Percentiles rank a stretch among this genome's conserved stretches.
phyloP scores from a whole-genome alignment of 2,329 filamentous ascomycete genomes.

The Zymoseptoria ardabiliae region DNA sequence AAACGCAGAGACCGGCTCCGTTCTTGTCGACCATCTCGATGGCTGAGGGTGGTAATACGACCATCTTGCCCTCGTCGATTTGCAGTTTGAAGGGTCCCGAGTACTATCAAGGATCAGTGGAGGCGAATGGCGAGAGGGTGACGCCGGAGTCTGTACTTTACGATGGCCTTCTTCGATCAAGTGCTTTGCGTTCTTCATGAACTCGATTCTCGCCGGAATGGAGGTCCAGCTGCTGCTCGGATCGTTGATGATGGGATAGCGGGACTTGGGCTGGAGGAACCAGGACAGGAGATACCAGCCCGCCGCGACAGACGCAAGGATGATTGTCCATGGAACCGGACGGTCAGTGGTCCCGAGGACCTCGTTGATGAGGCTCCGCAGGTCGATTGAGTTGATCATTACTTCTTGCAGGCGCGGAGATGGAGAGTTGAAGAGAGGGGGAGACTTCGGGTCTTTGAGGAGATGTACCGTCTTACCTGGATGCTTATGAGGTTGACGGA shows the following conservation, averaged over 20 bases:
- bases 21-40: too few relatives aligned
- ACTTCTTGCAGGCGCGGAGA: too few relatives aligned
- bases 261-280: neutral
- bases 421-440: too few relatives aligned
- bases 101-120: neutral
- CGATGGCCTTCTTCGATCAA: neutral
- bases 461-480: too few relatives aligned
- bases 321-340: neutral
- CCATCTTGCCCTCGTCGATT: neutral
- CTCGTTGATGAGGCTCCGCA: too few relatives aligned
- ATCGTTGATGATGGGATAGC: neutral
- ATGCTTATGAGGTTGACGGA: too few relatives aligned
- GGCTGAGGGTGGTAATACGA: conserved; percentile 3
- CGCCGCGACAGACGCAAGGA: neutral
- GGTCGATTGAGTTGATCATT: too few relatives aligned
- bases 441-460: too few relatives aligned
- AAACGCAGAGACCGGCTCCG: neutral
- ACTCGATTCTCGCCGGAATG: neutral
- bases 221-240: neutral
- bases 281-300: neutral
- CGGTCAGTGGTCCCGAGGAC: too few relatives aligned
- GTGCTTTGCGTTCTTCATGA: neutral
- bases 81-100: conserved; percentile 3
- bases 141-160: too few relatives aligned
- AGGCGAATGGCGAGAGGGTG: too few relatives aligned